Base-by-base conservation (phyloP, 306 rosid species). In the Cotoneaster glaucophyllus region DNA sequence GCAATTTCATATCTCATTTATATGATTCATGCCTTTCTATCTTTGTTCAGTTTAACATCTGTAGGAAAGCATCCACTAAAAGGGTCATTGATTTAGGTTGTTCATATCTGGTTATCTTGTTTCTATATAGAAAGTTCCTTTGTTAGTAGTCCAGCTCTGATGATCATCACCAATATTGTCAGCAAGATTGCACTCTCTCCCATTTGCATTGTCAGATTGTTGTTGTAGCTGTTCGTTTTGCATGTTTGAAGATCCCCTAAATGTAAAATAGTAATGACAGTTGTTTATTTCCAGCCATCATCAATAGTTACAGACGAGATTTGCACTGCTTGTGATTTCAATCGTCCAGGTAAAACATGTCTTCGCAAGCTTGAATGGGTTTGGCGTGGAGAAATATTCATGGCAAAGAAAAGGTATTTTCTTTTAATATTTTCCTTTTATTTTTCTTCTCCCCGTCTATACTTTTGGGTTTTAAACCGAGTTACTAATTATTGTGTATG, bases 291-390 rank as follows among this genome's bases (percentile, higher is more conserved):
- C 77, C 90, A 94, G 98, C 98, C 98, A 34, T 74, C 98, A 13
- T 94, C 98, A 83, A 87, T 91, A 83, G 97, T 94, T 80, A 87
- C 97, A 26, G 98, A 94, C 78, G 98, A 94, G 86, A 82, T 90
- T 77, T 92, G 98, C 85, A 95, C 98, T 83, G 97, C 98, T 66
- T 95, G 98, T 86, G 98, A 92, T 87, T 95, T 95, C 86, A 90
- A 95, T 80, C 96, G 97, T 75, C 98, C 98, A 11, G 97, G 92
- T 53, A 95, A 95, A 82, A 90, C 91, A 79, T 94, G 98, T 80
- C 93, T 94, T 64, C 93, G 98, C 37, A 91, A 87, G 74, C 98
- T 94, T 85, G 98, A 94, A 85, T 94, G 98, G 98, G 97, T 91
- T 82, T 94, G 98, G 98, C 97, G 98, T 64, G 98, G 98, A 81